phyloP scores from a whole-genome alignment of 768 basidiomycete species.

The Grammothele lineata region DNA sequence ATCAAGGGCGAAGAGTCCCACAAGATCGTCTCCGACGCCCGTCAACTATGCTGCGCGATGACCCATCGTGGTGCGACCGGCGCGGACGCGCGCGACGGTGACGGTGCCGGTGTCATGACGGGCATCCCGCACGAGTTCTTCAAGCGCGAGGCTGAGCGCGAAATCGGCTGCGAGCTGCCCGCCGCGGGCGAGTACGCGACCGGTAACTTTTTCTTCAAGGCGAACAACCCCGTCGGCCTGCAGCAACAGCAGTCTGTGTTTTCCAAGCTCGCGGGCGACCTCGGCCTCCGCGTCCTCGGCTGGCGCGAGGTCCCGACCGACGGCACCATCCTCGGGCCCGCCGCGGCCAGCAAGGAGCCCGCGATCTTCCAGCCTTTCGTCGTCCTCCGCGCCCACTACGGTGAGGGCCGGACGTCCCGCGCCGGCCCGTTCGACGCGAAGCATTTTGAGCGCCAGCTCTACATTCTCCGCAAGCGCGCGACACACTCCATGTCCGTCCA shows the following conservation, averaged over 20 bases:
- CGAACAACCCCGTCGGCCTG: slow-evolving; percentile 72
- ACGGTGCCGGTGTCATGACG: slow-evolving; percentile 98
- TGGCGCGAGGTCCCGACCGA: slow-evolving; percentile 98
- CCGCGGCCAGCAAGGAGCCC: slow-evolving; percentile 94
- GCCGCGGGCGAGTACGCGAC: slow-evolving; percentile 91
- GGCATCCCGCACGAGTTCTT: slow-evolving; percentile 94
- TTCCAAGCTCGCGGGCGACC: slow-evolving; percentile 69
- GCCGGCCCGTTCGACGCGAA: slow-evolving; percentile 80
- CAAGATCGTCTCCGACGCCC: slow-evolving; percentile 96
- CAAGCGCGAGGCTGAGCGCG: slow-evolving; percentile 88
- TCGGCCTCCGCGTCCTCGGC: slow-evolving; percentile 89
- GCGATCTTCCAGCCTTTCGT: slow-evolving; percentile 93
- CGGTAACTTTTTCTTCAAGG: slow-evolving; percentile 96
- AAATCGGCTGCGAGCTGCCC: slow-evolving; percentile 80
- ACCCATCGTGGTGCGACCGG: slow-evolving; percentile 95
- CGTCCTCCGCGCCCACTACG: slow-evolving; percentile 84
- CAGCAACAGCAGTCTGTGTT: slow-evolving; percentile 82
- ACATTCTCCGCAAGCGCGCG: slow-evolving; percentile 94
- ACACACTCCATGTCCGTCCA: slow-evolving; percentile 92
- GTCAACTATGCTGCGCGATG: slow-evolving; percentile 94
- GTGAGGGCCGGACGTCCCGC: slow-evolving; percentile 66
- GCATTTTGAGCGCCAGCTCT: slow-evolving; percentile 91
- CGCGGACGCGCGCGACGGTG: slow-evolving; percentile 91
- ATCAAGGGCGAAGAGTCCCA: slow-evolving; percentile 92
- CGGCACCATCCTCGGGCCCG: slow-evolving; percentile 92